These are phyloP conservation scores for Elymus sibiricus DNA, from an alignment of 176 grass and related monocot genomes.

Conservation along the genomic window DNA sequence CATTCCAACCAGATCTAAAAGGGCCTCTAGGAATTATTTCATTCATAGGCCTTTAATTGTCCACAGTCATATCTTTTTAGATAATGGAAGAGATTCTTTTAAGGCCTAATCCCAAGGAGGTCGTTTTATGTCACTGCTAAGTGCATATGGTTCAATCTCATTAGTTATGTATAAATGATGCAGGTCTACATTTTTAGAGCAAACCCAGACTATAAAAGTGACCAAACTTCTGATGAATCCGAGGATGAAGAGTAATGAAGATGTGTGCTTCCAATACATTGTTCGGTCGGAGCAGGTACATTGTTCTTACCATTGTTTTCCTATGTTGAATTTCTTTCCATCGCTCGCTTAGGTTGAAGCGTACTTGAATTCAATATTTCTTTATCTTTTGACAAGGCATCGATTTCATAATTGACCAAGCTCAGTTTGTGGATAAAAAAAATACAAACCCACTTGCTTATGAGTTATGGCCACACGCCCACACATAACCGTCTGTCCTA, in stretches of 20 bases:
- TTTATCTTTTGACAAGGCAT: neutral
- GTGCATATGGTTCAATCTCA: neutral
- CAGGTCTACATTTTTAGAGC: slow-evolving; percentile 77
- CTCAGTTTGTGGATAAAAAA: neutral
- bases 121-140: neutral
- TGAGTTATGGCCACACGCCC: neutral
- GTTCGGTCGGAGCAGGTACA: slow-evolving; percentile 12
- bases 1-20: neutral
- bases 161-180: neutral
- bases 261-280: neutral
- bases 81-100: neutral
- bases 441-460: neutral
- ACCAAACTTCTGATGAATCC: neutral
- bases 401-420: neutral
- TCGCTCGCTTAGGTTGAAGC: neutral
- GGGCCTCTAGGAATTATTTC: neutral
- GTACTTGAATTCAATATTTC: neutral
- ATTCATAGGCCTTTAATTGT: neutral
- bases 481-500: neutral
- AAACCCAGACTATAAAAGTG: slow-evolving; percentile 42
- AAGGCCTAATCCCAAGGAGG: neutral
- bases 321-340: neutral
- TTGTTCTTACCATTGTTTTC: neutral
- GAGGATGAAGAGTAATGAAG: neutral
- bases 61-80: neutral